Evolutionary conservation across 2,329 filamentous ascomycete species (phyloP).

Genomic region (Leptographium radiaticola): DNA sequence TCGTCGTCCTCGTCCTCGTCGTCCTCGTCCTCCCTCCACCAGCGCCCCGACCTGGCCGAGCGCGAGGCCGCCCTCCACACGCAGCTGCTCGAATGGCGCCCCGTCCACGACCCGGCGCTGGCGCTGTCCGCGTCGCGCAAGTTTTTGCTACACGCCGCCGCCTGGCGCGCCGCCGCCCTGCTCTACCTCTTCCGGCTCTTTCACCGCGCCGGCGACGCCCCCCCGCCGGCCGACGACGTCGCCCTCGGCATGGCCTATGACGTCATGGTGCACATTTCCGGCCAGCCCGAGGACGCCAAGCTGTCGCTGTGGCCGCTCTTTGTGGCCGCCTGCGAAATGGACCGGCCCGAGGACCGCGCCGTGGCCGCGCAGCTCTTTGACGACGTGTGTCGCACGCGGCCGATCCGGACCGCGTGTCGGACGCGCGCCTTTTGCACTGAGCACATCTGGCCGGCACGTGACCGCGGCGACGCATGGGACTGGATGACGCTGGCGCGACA

Average conservation of each 20-base stretch:
- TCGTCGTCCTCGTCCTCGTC: no score
- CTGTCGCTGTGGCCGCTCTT: conserved; percentile 11
- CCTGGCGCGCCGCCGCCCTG: conserved; percentile 8
- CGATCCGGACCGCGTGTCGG: conserved; percentile 6
- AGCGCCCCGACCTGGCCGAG: conserved; percentile 4
- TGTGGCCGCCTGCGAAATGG: conserved; percentile 9
- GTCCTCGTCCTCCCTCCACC: background rate
- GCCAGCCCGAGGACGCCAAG: conserved; percentile 8
- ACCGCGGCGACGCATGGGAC: conserved; percentile 9
- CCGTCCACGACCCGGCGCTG: conserved; percentile 7
- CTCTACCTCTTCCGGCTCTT: conserved; percentile 9
- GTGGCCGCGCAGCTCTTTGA: conserved; percentile 5
- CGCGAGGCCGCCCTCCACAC: conserved; percentile 6
- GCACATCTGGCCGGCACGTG: conserved; percentile 9
- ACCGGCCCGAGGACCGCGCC: conserved; percentile 9
- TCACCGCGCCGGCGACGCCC: conserved; percentile 5
- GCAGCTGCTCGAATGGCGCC: conserved; percentile 9
- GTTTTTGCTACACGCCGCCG: conserved; percentile 8
- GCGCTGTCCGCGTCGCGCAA: conserved; percentile 6
- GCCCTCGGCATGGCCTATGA: conserved; percentile 10
- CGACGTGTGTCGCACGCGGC: conserved; percentile 6
- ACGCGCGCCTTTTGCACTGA: conserved; percentile 7
- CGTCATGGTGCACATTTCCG: conserved; percentile 10
- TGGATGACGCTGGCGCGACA: conserved; percentile 9
- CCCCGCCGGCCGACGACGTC: conserved; percentile 3